A percentile compares a stretch with the other conserved stretches of the same genome.
Evolutionary conservation across 768 basidiomycete genomes (phyloP).

Genomic region (Suillus brevipes): DNA sequence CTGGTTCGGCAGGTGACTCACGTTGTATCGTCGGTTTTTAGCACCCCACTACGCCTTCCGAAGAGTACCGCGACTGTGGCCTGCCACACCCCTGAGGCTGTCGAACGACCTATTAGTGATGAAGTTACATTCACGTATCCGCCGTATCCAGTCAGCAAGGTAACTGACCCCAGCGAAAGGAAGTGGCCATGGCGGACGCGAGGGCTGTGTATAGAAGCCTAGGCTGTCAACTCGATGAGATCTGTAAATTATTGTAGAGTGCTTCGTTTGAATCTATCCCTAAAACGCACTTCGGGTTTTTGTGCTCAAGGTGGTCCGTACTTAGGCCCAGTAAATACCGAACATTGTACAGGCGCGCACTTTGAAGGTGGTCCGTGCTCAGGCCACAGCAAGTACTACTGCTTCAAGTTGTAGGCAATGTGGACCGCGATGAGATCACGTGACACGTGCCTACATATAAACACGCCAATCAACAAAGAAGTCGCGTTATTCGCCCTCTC

Average conservation of each 20-base stretch:
- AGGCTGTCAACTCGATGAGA: neutral
- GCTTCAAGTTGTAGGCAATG: no score
- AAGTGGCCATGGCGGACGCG: neutral
- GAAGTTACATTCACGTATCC: neutral
- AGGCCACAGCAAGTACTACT: neutral
- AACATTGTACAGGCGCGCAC: neutral
- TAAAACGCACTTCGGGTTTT: neutral
- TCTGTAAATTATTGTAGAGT: neutral
- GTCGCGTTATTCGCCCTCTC: conserved; percentile 23
- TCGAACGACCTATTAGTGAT: neutral
- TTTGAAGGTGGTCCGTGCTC: conserved; percentile 1
- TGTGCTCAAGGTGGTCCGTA: neutral
- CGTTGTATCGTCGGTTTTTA: neutral
- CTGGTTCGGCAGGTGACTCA: neutral
- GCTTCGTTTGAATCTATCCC: neutral
- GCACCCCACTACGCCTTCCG: neutral
- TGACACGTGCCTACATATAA: conserved; percentile 31
- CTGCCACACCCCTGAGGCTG: neutral
- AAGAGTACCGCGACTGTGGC: neutral
- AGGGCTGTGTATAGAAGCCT: neutral
- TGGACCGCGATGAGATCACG: conserved; percentile 17
- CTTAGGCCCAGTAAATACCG: neutral
- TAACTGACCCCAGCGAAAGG: no score
- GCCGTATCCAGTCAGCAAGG: neutral
- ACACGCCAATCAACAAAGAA: conserved; percentile 30